Conservation (phyloP, 257 asterid species). For the Solanum clarkiae region DNA sequence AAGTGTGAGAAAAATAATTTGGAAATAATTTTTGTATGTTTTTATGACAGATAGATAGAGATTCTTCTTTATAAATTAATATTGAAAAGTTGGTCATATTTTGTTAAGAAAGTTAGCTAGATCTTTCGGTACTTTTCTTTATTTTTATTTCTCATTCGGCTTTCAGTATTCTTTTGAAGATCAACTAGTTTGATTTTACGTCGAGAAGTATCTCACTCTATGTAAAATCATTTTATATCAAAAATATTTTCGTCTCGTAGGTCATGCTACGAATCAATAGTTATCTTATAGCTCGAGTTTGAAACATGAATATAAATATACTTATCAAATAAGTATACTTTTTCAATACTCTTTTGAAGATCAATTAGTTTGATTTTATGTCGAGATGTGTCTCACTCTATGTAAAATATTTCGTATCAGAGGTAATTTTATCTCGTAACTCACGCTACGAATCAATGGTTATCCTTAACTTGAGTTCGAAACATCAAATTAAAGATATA, state of each 20-base stretch:
- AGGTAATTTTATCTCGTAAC: too few species aligned
- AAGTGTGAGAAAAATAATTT: background rate
- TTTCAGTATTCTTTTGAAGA: fast-evolving
- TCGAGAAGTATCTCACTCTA: fast-evolving
- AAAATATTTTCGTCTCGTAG: background rate
- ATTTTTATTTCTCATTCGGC: background rate
- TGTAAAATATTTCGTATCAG: too few species aligned
- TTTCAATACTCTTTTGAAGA: background rate
- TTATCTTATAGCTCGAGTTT: background rate
- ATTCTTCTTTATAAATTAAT: slow-evolving; percentile 16
- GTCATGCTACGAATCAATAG: too few species aligned
- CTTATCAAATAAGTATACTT: background rate
- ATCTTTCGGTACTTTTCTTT: background rate
- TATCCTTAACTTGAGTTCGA: background rate
- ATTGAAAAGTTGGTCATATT: slow-evolving; percentile 11
- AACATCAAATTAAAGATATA: background rate
- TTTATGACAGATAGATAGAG: background rate
- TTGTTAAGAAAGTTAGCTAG: slow-evolving; percentile 9
- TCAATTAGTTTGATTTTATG: too few species aligned
- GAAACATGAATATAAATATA: background rate
- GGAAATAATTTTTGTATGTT: background rate
- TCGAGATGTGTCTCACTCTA: too few species aligned
- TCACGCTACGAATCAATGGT: too few species aligned
- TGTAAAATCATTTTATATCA: background rate
- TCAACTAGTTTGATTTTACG: fast-evolving